Percentiles rank a stretch among this genome's conserved stretches.
These are phyloP conservation scores for Entoloma clypeatum DNA, from an alignment of 1,284 basidiomycete species.

Conservation along the genomic window DNA sequence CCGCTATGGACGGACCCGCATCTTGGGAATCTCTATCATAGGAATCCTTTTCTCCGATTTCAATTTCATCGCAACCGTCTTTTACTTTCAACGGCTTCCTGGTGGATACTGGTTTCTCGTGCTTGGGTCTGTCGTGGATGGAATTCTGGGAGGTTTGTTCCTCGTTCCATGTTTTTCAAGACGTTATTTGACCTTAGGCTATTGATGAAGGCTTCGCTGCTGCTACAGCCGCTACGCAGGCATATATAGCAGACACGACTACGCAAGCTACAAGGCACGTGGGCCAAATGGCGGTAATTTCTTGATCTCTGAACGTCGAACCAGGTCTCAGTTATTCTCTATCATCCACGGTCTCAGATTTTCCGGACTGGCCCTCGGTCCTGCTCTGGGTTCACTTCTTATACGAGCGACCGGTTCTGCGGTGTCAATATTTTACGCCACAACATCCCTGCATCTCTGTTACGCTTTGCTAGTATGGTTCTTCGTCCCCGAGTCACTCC, in stretches of 20 bases:
- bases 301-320: too few species aligned
- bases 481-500: slow-evolving; percentile 73
- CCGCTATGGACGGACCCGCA: slow-evolving; percentile 63
- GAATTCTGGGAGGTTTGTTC: too few species aligned
- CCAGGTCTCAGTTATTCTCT: slow-evolving; percentile 58
- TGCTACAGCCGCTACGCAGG: slow-evolving; percentile 48
- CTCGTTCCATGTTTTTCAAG: too few species aligned
- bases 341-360: slow-evolving; percentile 57
- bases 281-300: too few species aligned
- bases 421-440: slow-evolving; percentile 72
- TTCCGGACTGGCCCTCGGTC: slow-evolving; percentile 66
- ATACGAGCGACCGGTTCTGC: slow-evolving; percentile 54
- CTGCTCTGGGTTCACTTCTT: slow-evolving; percentile 62
- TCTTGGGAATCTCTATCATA: slow-evolving; percentile 58
- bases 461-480: slow-evolving; percentile 50
- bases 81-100: slow-evolving; percentile 55
- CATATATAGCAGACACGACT: slow-evolving; percentile 59
- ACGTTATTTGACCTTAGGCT: too few species aligned
- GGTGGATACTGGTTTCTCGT: slow-evolving; percentile 81
- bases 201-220: slow-evolving; percentile 63
- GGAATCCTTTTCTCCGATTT: slow-evolving; percentile 65
- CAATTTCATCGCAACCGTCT: slow-evolving; percentile 62
- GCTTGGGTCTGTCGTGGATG: slow-evolving; percentile 69
- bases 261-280: too few species aligned
- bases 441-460: slow-evolving; percentile 41